These are phyloP conservation scores for Xylaria bambusicola DNA, from an alignment of 495 filamentous ascomycete genomes.

Conservation along the genomic window DNA sequence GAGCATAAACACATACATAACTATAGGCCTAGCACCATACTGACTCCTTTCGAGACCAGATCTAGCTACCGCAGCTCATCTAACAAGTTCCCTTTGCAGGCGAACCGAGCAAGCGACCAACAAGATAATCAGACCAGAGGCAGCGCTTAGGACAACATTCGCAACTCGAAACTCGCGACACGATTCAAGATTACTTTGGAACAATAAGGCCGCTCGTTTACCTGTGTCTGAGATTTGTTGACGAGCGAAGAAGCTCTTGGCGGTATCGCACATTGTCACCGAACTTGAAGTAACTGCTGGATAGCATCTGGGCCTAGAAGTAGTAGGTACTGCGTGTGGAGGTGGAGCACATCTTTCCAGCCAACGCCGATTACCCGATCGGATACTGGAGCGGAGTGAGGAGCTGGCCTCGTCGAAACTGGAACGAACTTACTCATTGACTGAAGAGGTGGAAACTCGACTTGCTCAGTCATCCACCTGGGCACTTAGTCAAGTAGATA, in stretches of 20 bases:
- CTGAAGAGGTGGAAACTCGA: no score
- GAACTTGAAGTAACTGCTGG: no score
- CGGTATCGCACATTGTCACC: neutral
- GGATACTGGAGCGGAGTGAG: conserved; percentile 5
- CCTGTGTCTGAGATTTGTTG: neutral
- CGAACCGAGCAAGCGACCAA: neutral
- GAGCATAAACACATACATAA: neutral
- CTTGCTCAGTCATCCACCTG: no score
- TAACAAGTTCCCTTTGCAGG: neutral
- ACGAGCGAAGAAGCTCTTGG: neutral
- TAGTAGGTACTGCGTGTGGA: neutral
- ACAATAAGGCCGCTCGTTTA: no score
- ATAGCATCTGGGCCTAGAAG: no score
- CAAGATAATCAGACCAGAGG: neutral
- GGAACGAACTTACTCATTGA: neutral
- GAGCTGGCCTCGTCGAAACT: no score
- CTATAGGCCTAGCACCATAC: neutral
- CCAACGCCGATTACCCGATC: conserved; percentile 1
- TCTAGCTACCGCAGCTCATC: neutral
- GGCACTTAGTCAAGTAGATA: no score
- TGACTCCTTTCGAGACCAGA: neutral
- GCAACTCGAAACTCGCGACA: no score
- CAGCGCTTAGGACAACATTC: no score
- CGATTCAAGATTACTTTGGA: no score
- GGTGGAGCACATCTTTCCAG: neutral